Evolutionary conservation across 345 rosid species (phyloP), one percentile per base, ranked within the genome.

Genomic region (Dipteronia dyeriana): DNA sequence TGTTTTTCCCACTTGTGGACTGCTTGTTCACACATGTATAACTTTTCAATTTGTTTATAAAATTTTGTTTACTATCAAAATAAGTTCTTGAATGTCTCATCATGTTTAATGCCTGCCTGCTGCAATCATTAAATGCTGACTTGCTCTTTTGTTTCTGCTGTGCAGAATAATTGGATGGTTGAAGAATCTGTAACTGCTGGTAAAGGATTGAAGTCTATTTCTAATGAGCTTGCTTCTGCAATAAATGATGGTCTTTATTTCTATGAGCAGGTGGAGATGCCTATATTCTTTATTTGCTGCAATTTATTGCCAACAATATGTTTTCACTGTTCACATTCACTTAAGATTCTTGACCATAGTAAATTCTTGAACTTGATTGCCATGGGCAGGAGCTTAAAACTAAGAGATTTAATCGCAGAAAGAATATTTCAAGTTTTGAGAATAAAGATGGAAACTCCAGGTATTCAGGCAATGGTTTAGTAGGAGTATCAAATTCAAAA

Each of bases 171-270:
- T 76, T 85, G 84, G 81, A 70, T 70, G 22, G 84, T 81, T 81
- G 92, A 85, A 79, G 90, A 85, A 81, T 74, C 85, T 78, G 82
- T 81, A 77, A 68, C 60, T 38, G 82, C 80, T 61, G 83, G 80
- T 60, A 82, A 88, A 53, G 87, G 79, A 80, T 85, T 91, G 45
- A 81, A 88, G 62, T 74, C 87, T 65, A 84, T 95, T 29, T 86
- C 99, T 17, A 86, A 81, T 66, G 98, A 96, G 85, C 89, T 89
- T 79, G 99, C 97, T 77, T 86, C 90, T 75, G 80, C 93, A 69
- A 96, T 92, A 81, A 91, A 94, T 79, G 99, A 94, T 66, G 99
- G 99, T 70, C 97, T 96, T 77, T 89, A 87, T 85, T 96, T 84
- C 85, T 96, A 82, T 80, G 99, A 96, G 83, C 98, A 96, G 97